Evolutionary conservation across 441 rosid genomes (phyloP), one percentile per base, ranked within the genome.

Genomic region (Pelargonium australe): DNA sequence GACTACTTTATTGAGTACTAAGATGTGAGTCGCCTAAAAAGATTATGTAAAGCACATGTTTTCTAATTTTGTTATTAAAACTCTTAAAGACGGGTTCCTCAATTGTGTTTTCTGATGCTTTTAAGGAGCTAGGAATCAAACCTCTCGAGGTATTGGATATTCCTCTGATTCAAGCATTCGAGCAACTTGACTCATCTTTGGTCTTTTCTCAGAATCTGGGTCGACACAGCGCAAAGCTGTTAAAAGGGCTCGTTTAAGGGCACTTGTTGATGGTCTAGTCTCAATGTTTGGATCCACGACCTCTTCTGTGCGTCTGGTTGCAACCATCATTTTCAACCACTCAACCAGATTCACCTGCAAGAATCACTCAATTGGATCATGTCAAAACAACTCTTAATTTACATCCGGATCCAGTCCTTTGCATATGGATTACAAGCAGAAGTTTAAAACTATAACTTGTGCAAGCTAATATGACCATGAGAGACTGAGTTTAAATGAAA

Each of bases 241-340:
- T 75, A 95, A 81, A 16, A 95, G 92, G 63, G 89, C 83, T 2
- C 97, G 86, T 71, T 95, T 91, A 69, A 95, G 73, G 71, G 91
- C 88, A 74, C 94, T 76, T 11, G 96, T 88, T 16, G 96, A 77
- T 67, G 97, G 99, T 76, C 80, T 85, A 11, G 74, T 85, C 67
- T 86, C 96, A 5, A 95, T 90, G 62, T 81, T 84, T 14, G 92
- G 90, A 73, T 95, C 99, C 20, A 88, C 81, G 25, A 91, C 97
- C 83, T 89, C 97, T 70, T 95, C 97, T 2, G 96, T 68, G 40
- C 87, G 85, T 81, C 94, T 81, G 75, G 68, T 75, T 67, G 94
- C 96, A 3, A 91, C 97, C 97, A 95, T 91, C 94, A 86, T 87
- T 77, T 95, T 95, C 71, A 91, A 83, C 99, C 97, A 95, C 75